Evolutionary conservation across 2,329 filamentous ascomycete species (phyloP), one percentile per base, ranked within the genome.

Genomic region (Clarireedia sp.): DNA sequence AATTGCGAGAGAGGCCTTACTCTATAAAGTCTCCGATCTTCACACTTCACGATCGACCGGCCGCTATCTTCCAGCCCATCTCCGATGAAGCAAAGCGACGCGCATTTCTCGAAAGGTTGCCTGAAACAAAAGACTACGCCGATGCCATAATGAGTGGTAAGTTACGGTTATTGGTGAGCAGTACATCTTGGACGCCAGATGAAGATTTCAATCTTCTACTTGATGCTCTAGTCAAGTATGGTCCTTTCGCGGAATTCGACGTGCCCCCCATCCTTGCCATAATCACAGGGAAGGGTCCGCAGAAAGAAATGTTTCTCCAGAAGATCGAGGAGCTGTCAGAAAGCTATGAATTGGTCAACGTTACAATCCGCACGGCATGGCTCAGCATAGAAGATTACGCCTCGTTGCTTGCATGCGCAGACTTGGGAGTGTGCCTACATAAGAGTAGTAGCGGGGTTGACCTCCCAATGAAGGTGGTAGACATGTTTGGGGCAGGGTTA

Each of bases 401-500:
- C 0, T 78, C 76, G 0, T 78, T 99, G 3, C 82, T 99, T 29
- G 88, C 86, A 10, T 86, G 86, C 45, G 90, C 94, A 3, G 92
- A 96, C 65, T 75, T 99, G 0, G 94, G 94, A 9, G 82, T 99
- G 23, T 95, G 89, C 55, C 75, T 99, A 24, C 94, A 99, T 73
- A 96, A 83, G 61, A 96, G 90, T 14, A 95, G 88, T 62, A 96
- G 90, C 2, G 94, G 94, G 1, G 90, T 99, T 0, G 94, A 99
- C 71, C 75, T 99, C 19, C 94, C 94, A 0, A 99, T 99, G 94
- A 99, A 99, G 73, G 90, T 99, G 1, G 91, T 99, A 14, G 94
- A 99, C 69, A 96, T 99, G 91, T 97, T 99, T 69, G 94, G 94
- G 2, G 87, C 91, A 0, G 94, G 92, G 0, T 74, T 99, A 26